Percentiles rank a stretch among this genome's conserved stretches.
Evolutionary conservation across 306 rosid genomes (phyloP).

Genomic region (Sicyos baderoa): DNA sequence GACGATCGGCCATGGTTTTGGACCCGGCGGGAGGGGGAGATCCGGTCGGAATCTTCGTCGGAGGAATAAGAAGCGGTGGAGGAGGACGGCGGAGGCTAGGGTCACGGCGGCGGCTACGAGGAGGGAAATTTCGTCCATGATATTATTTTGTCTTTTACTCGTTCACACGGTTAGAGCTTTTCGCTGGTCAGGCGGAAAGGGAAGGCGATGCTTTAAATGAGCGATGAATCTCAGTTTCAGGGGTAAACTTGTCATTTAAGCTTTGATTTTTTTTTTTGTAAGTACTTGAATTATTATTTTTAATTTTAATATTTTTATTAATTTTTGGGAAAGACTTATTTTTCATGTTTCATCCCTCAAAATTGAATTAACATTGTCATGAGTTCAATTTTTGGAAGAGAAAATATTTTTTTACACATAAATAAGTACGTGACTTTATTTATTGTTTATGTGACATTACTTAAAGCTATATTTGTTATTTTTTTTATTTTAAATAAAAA

Average conservation of each 20-base stretch:
- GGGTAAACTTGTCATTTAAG: background rate
- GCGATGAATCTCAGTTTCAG: background rate
- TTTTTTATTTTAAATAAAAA: too few species aligned
- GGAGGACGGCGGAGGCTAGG: slow-evolving; percentile 22
- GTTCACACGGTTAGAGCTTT: background rate
- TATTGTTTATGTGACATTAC: too few species aligned
- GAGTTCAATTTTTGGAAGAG: too few species aligned
- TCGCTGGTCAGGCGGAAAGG: background rate
- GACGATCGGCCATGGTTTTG: slow-evolving; percentile 68
- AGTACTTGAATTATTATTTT: too few species aligned
- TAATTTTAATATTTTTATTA: too few species aligned
- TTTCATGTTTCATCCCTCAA: too few species aligned
- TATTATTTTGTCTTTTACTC: background rate
- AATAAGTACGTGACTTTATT: too few species aligned
- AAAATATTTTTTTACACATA: too few species aligned
- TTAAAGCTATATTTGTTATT: too few species aligned
- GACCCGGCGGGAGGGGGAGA: slow-evolving; percentile 60
- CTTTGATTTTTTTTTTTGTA: background rate
- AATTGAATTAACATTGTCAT: too few species aligned
- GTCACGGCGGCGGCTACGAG: slow-evolving; percentile 18
- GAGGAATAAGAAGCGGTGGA: slow-evolving; percentile 23
- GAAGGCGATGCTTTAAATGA: background rate
- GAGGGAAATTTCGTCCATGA: slow-evolving; percentile 25
- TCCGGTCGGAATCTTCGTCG: slow-evolving; percentile 3
- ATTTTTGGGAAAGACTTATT: too few species aligned